Base-by-base conservation (phyloP, 176 grass and related monocot genomes). In the Avena sativa region DNA sequence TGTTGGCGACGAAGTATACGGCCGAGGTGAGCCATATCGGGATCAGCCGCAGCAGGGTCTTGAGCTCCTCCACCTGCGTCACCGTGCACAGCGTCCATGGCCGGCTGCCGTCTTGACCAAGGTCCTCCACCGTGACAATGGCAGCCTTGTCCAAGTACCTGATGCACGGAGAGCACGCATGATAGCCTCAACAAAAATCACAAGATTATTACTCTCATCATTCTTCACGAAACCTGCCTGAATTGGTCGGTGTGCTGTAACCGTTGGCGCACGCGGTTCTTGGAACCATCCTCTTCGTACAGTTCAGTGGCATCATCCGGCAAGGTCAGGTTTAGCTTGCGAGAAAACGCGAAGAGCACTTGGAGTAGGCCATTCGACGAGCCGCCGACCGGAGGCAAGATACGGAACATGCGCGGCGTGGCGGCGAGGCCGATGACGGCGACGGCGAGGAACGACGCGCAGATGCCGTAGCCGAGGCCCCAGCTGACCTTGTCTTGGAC, bases 51-150 rank as follows among this genome's bases (percentile, higher is more conserved):
- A 83, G 78, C 47, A 90, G 2, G 23, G 82, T 86, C 91, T 93
- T 93, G 20, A 93, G 72, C 88, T 93, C 88, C 85, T 97, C 95
- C 12, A 97, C 92, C 92, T 97, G 95, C 53, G 92, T 97, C 85
- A 97, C 87, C 56, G 92, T 93, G 82, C 95, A 97, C 6, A 91
- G 86, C 78, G 53, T 46, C 90, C 90, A 91, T 57, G 55, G 55
- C 55, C 55, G 55, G 55, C 19, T 8, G 16, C 17, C 55, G 55
- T 57, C 55, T 6, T 57, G 5, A 20, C 16, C 6, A 17, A 20
- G 17, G 16, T 57, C 55, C 16, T 20, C 55, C 15, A 8, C 55
- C 55, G 55, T 57, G 5, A 57, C 16, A 57, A 57, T 19, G 55
- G 55, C 55, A 57, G 55, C 55, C 55, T 57, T 57, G 17, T 57